A percentile compares a stretch with the other conserved stretches of the same genome.
These are phyloP conservation scores for Capsicum chinense DNA, from an alignment of 257 asterid species.

Conservation along the genomic window DNA sequence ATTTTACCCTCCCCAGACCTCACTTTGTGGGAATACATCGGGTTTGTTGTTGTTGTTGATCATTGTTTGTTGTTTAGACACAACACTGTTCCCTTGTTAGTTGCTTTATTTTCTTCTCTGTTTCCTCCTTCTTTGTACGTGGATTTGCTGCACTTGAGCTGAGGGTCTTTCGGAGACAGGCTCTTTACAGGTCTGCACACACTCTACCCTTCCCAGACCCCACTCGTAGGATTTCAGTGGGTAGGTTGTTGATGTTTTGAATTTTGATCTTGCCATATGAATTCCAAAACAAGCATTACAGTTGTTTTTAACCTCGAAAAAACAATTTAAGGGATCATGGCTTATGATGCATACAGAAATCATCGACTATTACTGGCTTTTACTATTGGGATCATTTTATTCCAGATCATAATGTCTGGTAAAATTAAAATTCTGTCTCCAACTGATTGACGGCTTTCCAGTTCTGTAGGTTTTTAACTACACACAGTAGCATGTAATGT, in stretches of 20 bases:
- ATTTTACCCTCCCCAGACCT: too few species aligned
- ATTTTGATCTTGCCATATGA: neutral
- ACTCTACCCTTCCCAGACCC: too few species aligned
- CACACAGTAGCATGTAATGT: conserved; percentile 3
- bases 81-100: too few species aligned
- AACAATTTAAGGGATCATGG: neutral
- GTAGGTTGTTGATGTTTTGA: neutral
- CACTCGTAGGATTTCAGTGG: too few species aligned
- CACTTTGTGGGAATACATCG: too few species aligned
- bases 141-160: too few species aligned
- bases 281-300: neutral
- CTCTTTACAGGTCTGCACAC: too few species aligned
- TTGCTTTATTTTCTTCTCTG: too few species aligned
- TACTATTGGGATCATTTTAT: neutral
- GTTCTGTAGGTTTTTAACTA: neutral
- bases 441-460: neutral
- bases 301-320: neutral
- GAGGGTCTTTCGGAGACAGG: too few species aligned
- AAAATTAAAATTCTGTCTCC: neutral
- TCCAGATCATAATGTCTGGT: neutral
- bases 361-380: neutral
- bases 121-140: too few species aligned
- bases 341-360: neutral
- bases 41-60: too few species aligned
- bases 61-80: too few species aligned